A percentile compares a stretch with the other conserved stretches of the same genome.
These are phyloP conservation scores for Diaporthe australafricana DNA, from an alignment of 2,329 filamentous ascomycete genomes.

Conservation along the genomic window DNA sequence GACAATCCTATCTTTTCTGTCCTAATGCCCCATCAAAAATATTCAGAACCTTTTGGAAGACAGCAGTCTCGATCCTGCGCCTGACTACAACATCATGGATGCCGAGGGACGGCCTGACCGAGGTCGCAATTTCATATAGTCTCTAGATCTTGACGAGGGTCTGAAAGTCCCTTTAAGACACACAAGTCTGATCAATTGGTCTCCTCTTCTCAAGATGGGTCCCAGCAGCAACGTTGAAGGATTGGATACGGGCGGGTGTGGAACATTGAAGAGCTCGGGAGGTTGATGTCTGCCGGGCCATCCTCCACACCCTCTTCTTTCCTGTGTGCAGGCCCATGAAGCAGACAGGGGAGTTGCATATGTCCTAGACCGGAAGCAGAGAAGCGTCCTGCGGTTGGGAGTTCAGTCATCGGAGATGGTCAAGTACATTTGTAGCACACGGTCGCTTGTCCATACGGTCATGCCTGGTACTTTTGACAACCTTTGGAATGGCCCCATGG, in stretches of 20 bases:
- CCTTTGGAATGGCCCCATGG: not conserved
- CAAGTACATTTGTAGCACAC: not conserved
- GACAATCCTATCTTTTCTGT: no score
- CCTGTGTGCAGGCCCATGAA: not conserved
- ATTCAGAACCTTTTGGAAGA: no score
- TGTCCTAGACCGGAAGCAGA: conserved; percentile 5
- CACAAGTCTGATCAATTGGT: no score
- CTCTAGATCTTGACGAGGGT: no score
- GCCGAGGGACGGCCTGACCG: no score
- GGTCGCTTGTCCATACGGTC: not conserved
- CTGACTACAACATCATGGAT: no score
- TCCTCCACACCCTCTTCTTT: not conserved
- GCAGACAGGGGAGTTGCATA: not conserved
- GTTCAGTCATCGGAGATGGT: not conserved
- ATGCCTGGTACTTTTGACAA: not conserved
- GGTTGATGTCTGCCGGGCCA: not conserved
- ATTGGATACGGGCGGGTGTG: not conserved
- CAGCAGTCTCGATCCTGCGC: no score
- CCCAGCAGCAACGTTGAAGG: no score
- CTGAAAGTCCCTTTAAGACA: no score
- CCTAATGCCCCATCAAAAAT: no score
- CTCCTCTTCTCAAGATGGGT: no score
- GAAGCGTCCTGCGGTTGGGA: not conserved
- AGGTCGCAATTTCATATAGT: no score
- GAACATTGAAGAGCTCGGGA: not conserved